Evolutionary conservation across 192 early-diverging fungal species (phyloP), one percentile per base, ranked within the genome.

Genomic region (Coemansia sp.): DNA sequence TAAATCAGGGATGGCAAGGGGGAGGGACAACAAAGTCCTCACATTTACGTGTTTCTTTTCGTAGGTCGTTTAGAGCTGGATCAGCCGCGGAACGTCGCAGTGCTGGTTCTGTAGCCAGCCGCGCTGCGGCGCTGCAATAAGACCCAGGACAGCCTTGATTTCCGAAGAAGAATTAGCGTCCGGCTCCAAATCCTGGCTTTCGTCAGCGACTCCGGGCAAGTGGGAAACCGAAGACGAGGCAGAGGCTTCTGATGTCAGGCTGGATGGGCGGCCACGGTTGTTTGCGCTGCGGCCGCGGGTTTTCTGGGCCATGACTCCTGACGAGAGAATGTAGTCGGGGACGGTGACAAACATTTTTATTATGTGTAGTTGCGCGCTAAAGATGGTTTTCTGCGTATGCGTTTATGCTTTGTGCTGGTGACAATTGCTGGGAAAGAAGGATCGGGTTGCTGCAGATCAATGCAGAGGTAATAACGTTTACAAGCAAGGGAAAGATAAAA

Each of bases 141-240:
- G 68, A 22, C 77, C 72, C 35, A 80, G 61, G 0, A 80, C 68
- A 13, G 72, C 60, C 25, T 80, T 80, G 62, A 80, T 80, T n/a
- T 80, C 77, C 11, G 71, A 55, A 0, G 56, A 4, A 0, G 67
- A 32, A 28, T 61, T 55, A 8, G 11, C 35, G 1, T 27, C 51
- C 3, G 19, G 0, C 19, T 67, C 66, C 16, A 57, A 16, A 24
- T 52, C 24, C 55, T 65, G 54, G 8, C 39, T 52, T 0, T 49
- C 50, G n/a, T 72, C 61, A 1, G 57, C 65, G 53, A 35, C 36
- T 42, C 61, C 45, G 60, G 47, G 20, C 24, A 59, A 7, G 20
- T 62, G 4, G 2, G 71, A 51, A 47, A 54, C 51, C 6, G 62
- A 55, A 7, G 65, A 72, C 16, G 52, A 42, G 5, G 61, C 53